Conservation (phyloP, 208 protist genomes). For the Trypanosoma congolense region DNA sequence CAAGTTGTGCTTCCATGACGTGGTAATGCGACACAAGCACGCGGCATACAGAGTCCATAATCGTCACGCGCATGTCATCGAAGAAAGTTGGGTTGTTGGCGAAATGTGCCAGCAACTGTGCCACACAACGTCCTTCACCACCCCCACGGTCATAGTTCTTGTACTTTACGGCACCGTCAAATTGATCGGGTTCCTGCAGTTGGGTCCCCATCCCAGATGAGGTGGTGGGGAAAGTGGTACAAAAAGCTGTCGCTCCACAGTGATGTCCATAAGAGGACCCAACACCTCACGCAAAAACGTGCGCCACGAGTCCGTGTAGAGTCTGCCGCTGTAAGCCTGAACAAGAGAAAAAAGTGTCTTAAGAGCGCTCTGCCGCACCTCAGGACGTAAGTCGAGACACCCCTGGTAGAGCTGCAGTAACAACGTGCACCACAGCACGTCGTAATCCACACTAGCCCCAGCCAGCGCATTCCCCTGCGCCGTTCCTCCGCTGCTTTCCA, state of each 20-base stretch:
- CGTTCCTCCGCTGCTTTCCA: neutral
- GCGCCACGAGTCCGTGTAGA: slow-evolving; percentile 51
- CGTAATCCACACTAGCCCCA: slow-evolving; percentile 2
- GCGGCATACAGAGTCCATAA: slow-evolving; percentile 52
- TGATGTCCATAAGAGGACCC: slow-evolving; percentile 40
- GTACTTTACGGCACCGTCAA: slow-evolving; percentile 5
- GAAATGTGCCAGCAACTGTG: slow-evolving; percentile 17
- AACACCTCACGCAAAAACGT: slow-evolving; percentile 49
- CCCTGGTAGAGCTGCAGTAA: slow-evolving; percentile 52
- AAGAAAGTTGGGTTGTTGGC: slow-evolving; percentile 26
- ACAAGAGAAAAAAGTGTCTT: slow-evolving; percentile 80
- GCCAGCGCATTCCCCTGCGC: neutral
- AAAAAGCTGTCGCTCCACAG: slow-evolving; percentile 26
- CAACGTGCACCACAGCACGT: slow-evolving; percentile 33
- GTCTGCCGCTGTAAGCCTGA: slow-evolving; percentile 64
- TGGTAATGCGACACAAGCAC: slow-evolving; percentile 47
- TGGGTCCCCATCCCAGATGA: too few relatives aligned
- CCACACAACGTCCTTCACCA: neutral
- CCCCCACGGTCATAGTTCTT: neutral
- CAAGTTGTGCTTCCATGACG: slow-evolving; percentile 25
- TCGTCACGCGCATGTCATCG: slow-evolving; percentile 49
- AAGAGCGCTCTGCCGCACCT: slow-evolving; percentile 77
- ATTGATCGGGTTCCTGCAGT: too few relatives aligned
- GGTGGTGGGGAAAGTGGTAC: slow-evolving; percentile 10
- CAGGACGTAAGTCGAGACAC: slow-evolving; percentile 46